Evolutionary conservation across 768 basidiomycete genomes (phyloP).

Genomic region (Amanita subjunquillea): DNA sequence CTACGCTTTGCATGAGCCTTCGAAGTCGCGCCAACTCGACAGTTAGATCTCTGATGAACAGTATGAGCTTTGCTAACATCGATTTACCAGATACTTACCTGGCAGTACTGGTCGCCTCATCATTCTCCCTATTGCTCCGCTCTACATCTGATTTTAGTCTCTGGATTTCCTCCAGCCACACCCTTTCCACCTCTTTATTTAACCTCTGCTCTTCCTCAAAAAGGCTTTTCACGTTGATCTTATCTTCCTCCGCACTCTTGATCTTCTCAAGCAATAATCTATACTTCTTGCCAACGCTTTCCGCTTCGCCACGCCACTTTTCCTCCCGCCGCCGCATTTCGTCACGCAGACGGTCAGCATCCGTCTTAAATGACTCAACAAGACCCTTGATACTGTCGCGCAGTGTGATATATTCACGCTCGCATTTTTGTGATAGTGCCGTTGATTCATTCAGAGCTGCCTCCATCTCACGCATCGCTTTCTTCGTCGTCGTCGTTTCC

Average conservation of each 20-base stretch:
- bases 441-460: conserved; percentile 61
- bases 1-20: conserved; percentile 59
- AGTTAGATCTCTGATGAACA: conserved; percentile 36
- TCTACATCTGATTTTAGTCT: conserved; percentile 43
- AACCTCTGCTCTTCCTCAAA: conserved; percentile 38
- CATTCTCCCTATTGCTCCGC: conserved; percentile 41
- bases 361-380: conserved; percentile 62
- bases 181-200: conserved; percentile 48
- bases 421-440: conserved; percentile 66
- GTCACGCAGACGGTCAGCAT: conserved; percentile 58
- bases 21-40: conserved; percentile 59
- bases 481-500: conserved; percentile 65
- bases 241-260: conserved; percentile 35
- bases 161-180: conserved; percentile 48
- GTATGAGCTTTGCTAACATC: conserved; percentile 5
- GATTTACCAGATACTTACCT: conserved; percentile 31
- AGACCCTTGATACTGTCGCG: conserved; percentile 70
- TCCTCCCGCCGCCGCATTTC: conserved; percentile 74
- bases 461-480: conserved; percentile 75
- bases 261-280: conserved; percentile 52
- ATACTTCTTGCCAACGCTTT: conserved; percentile 64
- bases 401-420: conserved; percentile 74
- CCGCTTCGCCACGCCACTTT: conserved; percentile 54
- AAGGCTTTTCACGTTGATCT: conserved; percentile 38
- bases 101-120: conserved; percentile 50